Conservation (phyloP, 1,139 yeast species). For the Candida tropicalis region DNA sequence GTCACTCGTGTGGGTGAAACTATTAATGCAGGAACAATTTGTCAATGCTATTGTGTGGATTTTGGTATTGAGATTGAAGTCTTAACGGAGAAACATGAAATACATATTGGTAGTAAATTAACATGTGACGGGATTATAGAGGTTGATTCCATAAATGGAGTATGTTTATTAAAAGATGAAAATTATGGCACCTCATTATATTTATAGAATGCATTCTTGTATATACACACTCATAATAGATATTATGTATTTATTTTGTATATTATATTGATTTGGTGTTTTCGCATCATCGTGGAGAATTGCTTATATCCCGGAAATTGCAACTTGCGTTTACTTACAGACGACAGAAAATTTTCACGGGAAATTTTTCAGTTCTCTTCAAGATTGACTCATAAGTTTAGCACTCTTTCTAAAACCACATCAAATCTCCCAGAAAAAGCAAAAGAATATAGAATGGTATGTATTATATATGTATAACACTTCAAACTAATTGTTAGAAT, state of each 20-base stretch:
- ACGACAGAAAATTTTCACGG: not conserved
- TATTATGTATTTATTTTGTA: too few species aligned
- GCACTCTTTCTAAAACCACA: too few species aligned
- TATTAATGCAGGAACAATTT: constrained; percentile 16
- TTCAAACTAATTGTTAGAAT: too few species aligned
- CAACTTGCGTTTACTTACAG: too few species aligned
- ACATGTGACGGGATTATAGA: constrained; percentile 41
- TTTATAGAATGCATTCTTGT: constrained; percentile 4
- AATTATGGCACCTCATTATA: constrained; percentile 4
- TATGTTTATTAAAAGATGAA: constrained; percentile 31
- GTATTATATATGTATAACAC: not conserved
- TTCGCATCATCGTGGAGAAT: too few species aligned
- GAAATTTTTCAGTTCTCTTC: not conserved
- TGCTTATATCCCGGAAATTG: too few species aligned
- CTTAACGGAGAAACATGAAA: constrained; percentile 20
- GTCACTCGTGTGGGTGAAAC: constrained; percentile 28
- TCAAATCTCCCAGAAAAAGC: not conserved
- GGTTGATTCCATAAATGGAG: constrained; percentile 38
- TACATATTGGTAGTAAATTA: constrained; percentile 45
- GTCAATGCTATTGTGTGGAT: constrained; percentile 46
- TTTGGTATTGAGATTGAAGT: constrained; percentile 51
- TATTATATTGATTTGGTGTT: too few species aligned
- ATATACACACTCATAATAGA: too few species aligned
- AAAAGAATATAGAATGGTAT: not conserved
- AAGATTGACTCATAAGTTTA: constrained; percentile 1